These are phyloP conservation scores for Boechera stricta DNA, from an alignment of 345 rosid genomes.

Conservation along the genomic window DNA sequence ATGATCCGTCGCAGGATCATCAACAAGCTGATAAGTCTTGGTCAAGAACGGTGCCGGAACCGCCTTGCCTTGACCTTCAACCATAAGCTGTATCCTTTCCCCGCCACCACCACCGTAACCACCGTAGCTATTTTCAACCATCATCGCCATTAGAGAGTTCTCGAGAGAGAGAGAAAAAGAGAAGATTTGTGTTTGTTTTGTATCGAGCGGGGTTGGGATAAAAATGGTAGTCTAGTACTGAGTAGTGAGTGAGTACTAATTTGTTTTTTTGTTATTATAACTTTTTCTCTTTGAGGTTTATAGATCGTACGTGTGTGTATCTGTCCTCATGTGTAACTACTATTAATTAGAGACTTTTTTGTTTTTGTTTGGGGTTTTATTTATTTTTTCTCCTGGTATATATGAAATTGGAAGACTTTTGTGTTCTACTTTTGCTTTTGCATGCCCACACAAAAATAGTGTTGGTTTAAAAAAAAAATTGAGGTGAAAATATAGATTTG, in stretches of 20 bases:
- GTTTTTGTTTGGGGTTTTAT: not conserved
- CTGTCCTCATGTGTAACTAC: slow-evolving; percentile 45
- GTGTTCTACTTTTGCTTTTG: slow-evolving; percentile 28
- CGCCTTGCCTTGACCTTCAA: slow-evolving; percentile 78
- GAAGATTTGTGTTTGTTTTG: slow-evolving; percentile 30
- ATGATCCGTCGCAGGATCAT: slow-evolving; percentile 86
- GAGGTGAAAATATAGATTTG: not conserved
- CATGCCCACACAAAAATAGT: slow-evolving; percentile 14
- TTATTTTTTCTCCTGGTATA: slow-evolving; percentile 29
- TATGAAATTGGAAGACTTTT: slow-evolving; percentile 28
- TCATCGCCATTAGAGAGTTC: slow-evolving; percentile 31
- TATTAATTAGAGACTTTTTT: slow-evolving; percentile 26
- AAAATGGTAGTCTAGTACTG: slow-evolving; percentile 50
- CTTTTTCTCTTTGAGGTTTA: slow-evolving; percentile 18
- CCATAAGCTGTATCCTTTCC: slow-evolving; percentile 76
- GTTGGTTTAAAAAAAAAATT: not conserved
- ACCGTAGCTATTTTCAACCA: slow-evolving; percentile 41
- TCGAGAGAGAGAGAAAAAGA: slow-evolving; percentile 18
- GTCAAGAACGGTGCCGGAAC: slow-evolving; percentile 97
- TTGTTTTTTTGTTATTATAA: slow-evolving; percentile 18
- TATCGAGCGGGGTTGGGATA: slow-evolving; percentile 45
- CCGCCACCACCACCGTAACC: slow-evolving; percentile 45
- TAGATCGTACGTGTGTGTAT: slow-evolving; percentile 44
- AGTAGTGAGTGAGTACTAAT: slow-evolving; percentile 39
- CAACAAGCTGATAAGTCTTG: slow-evolving; percentile 93